Evolutionary conservation across 2,329 filamentous ascomycete species (phyloP), one percentile per base, ranked within the genome.

Genomic region (Trichoderma cornu-damae): DNA sequence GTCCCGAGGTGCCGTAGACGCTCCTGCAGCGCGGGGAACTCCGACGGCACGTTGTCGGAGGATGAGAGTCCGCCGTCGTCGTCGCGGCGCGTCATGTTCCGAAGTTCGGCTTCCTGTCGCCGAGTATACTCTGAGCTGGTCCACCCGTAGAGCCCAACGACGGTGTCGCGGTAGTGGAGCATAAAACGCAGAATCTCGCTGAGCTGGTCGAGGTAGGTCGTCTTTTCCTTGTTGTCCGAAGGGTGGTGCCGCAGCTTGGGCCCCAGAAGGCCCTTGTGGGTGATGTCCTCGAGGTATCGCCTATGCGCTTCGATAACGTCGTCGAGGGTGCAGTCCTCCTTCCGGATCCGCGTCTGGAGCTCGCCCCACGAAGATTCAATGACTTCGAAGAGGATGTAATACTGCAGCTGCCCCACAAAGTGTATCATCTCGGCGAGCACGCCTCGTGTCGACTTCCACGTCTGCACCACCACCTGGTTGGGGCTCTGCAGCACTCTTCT

Each of bases 351-450:
- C 26, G 84, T 82, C 71, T 96, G 89, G 2, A 99, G 81, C 68
- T 93, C 88, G 61, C 89, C 89, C 95, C 94, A 99, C 48, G 90
- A 94, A 34, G 89, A 88, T 72, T 99, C 94, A 65, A 99, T 97
- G 64, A 99, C 94, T 72, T 99, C 94, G 68, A 97, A 99, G 8
- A 99, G 80, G 64, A 99, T 96, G 71, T 99, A 99, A 75, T 97
- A 96, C 72, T 99, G 94, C 12, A 99, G 80, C 73, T 99, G 94
- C 62, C 90, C 90, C 67, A 97, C 87, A 68, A 99, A 97, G 71
- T 99, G 95, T 14, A 97, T 90, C 94, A 99, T 99, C 72, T 99
- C 95, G 11, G 93, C 92, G 35, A 97, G 85, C 16, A 87, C 86
- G 59, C 92, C 94, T 58, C 93, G 82, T 4, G 92, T 95, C 12